phyloP scores from a whole-genome alignment of 306 rosid genomes.

The Vigna radiata region DNA sequence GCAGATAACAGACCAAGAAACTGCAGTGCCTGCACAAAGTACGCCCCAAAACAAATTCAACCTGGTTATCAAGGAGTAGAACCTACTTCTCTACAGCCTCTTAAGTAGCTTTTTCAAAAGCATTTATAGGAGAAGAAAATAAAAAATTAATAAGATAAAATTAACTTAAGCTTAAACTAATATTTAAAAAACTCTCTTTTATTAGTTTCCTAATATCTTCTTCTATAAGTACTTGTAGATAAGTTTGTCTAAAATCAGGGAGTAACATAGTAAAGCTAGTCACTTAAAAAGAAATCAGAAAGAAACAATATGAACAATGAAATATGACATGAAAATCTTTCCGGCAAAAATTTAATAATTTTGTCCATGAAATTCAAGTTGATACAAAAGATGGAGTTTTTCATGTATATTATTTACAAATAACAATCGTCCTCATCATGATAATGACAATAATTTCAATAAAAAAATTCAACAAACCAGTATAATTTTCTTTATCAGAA shows the following conservation, averaged over 20 bases:
- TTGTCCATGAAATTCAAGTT: slow-evolving; percentile 10
- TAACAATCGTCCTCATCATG: background rate
- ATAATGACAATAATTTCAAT: background rate
- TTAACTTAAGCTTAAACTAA: too few relatives aligned
- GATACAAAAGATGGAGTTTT: background rate
- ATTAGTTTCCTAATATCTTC: too few relatives aligned
- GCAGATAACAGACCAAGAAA: slow-evolving; percentile 83
- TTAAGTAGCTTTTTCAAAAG: too few relatives aligned
- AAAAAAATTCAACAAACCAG: slow-evolving; percentile 19
- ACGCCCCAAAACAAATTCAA: slow-evolving; percentile 27
- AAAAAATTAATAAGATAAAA: too few relatives aligned
- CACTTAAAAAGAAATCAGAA: background rate
- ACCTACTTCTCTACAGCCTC: background rate
- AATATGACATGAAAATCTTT: background rate
- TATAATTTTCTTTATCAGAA: slow-evolving; percentile 31
- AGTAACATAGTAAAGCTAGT: background rate
- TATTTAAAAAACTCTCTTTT: too few relatives aligned
- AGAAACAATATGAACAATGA: background rate
- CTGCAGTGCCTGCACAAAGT: slow-evolving; percentile 63
- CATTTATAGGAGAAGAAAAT: too few relatives aligned
- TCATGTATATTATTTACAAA: background rate
- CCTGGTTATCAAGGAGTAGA: slow-evolving; percentile 26
- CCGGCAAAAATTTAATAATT: background rate
- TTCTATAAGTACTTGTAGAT: too few relatives aligned
- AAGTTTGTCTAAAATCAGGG: background rate